Conservation (phyloP, 2,329 filamentous ascomycete genomes). For the Colletotrichum spaethianum region DNA sequence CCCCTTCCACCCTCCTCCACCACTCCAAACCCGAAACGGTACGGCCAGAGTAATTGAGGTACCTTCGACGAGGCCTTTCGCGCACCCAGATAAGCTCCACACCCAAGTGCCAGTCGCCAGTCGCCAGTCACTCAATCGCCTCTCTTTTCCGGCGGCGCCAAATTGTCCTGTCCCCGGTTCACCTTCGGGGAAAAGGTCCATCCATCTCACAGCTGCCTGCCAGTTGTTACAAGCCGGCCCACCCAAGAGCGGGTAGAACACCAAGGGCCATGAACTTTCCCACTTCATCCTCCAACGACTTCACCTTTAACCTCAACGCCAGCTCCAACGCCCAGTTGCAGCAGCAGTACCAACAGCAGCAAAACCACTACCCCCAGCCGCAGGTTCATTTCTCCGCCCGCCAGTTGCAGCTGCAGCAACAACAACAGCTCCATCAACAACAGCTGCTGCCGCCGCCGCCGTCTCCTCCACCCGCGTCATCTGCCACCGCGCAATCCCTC, state of each 20-base stretch:
- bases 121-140: background rate
- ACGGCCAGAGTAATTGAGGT: slow-evolving; percentile 30
- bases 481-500: slow-evolving; percentile 38
- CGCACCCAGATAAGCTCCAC: slow-evolving; percentile 41
- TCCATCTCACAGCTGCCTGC: slow-evolving; percentile 37
- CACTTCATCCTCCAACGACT: slow-evolving; percentile 46
- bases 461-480: slow-evolving; percentile 32
- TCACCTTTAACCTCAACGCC: slow-evolving; percentile 49
- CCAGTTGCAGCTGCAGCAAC: slow-evolving; percentile 43
- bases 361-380: slow-evolving; percentile 40
- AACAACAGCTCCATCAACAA: slow-evolving; percentile 44
- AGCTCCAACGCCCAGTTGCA: slow-evolving; percentile 40
- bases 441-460: slow-evolving; percentile 40
- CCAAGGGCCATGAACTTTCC: slow-evolving; percentile 50
- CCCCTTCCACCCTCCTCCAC: slow-evolving; percentile 35
- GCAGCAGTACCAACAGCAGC: slow-evolving; percentile 42
- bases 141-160: slow-evolving; percentile 4
- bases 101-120: slow-evolving; percentile 22
- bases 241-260: slow-evolving; percentile 19
- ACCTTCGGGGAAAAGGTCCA: slow-evolving; percentile 14
- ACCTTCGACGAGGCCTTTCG: slow-evolving; percentile 33
- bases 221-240: slow-evolving; percentile 29
- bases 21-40: slow-evolving; percentile 38
- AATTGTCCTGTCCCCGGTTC: slow-evolving; percentile 17
- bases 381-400: slow-evolving; percentile 39